Evolutionary conservation across 2,329 filamentous ascomycete genomes (phyloP).

Genomic region (Epichloe amarillans): DNA sequence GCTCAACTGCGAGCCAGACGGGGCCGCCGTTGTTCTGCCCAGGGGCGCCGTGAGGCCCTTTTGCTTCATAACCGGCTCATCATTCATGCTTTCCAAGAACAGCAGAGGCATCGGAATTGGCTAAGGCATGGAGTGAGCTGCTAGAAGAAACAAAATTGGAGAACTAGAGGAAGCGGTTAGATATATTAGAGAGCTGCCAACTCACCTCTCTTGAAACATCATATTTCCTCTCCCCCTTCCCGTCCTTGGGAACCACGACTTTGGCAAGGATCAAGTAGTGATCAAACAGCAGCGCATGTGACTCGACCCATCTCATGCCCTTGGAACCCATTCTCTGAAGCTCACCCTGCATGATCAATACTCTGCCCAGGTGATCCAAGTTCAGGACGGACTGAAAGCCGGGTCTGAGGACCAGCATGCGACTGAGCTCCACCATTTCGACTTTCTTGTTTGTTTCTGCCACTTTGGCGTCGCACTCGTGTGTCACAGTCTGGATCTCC

Average conservation of each 20-base stretch:
- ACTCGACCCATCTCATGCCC: slow-evolving; percentile 86
- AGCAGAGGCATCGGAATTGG: slow-evolving; percentile 94
- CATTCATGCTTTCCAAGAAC: slow-evolving; percentile 81
- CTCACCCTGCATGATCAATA: slow-evolving; percentile 80
- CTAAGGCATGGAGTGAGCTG: slow-evolving; percentile 19
- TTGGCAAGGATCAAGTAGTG: slow-evolving; percentile 94
- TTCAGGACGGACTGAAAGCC: slow-evolving; percentile 85
- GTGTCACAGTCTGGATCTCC: slow-evolving; percentile 78
- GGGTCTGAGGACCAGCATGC: slow-evolving; percentile 72
- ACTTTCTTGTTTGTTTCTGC: slow-evolving; percentile 88
- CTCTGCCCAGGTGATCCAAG: slow-evolving; percentile 82
- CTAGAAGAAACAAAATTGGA: slow-evolving; percentile 13
- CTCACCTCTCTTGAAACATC: slow-evolving; percentile 82
- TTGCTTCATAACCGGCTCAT: slow-evolving; percentile 76
- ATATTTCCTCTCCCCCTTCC: slow-evolving; percentile 66
- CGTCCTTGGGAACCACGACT: slow-evolving; percentile 53
- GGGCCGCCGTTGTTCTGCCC: slow-evolving; percentile 44
- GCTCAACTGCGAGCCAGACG: slow-evolving; percentile 44
- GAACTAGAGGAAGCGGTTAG: no score
- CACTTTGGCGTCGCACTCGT: slow-evolving; percentile 85
- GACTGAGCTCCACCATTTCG: slow-evolving; percentile 68
- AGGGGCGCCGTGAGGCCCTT: slow-evolving; percentile 58
- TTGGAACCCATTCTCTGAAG: slow-evolving; percentile 79
- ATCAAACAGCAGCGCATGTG: slow-evolving; percentile 86
- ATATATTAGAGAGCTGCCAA: neutral